These are phyloP conservation scores for Trichomonascus vanleenenianus DNA, from an alignment of 805 yeast species.

Conservation along the genomic window DNA sequence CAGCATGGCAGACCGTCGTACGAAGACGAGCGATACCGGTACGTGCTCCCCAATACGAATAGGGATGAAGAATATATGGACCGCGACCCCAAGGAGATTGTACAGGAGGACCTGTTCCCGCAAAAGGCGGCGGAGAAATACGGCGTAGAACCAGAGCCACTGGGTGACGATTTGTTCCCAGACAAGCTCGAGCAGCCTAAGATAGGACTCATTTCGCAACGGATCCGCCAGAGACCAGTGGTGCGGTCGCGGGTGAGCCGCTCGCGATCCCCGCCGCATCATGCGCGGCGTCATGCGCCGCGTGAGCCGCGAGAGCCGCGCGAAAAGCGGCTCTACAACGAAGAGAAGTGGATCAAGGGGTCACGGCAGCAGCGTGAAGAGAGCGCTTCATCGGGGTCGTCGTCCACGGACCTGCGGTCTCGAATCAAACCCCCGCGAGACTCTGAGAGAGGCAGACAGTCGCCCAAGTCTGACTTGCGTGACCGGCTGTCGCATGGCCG, in stretches of 20 bases:
- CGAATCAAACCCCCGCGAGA: too few species aligned
- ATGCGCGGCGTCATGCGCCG: background rate
- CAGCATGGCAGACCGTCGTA: slow-evolving; percentile 63
- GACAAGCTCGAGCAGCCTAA: slow-evolving; percentile 15
- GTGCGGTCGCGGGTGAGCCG: slow-evolving; percentile 5
- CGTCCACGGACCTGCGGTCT: too few species aligned
- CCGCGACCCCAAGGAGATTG: slow-evolving; percentile 12
- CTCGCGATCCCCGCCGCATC: background rate
- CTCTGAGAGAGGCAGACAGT: too few species aligned
- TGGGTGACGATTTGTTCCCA: slow-evolving; percentile 33
- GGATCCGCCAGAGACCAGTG: slow-evolving; percentile 6
- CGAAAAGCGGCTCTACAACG: background rate
- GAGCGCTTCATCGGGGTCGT: too few species aligned
- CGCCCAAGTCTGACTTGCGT: too few species aligned
- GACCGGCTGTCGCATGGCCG: too few species aligned
- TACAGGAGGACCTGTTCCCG: slow-evolving; percentile 34
- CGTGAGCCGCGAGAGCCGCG: background rate
- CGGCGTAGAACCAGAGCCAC: slow-evolving; percentile 7
- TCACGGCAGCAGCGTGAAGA: too few species aligned
- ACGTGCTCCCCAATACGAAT: slow-evolving; percentile 9
- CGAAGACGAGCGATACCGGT: slow-evolving; percentile 17
- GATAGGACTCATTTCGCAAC: background rate
- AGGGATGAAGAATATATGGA: slow-evolving; percentile 1
- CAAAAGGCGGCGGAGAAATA: slow-evolving; percentile 13
- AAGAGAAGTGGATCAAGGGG: slow-evolving; percentile 11